Base-by-base conservation (phyloP, 208 protist genomes). In the Wallacemonas sp. region DNA sequence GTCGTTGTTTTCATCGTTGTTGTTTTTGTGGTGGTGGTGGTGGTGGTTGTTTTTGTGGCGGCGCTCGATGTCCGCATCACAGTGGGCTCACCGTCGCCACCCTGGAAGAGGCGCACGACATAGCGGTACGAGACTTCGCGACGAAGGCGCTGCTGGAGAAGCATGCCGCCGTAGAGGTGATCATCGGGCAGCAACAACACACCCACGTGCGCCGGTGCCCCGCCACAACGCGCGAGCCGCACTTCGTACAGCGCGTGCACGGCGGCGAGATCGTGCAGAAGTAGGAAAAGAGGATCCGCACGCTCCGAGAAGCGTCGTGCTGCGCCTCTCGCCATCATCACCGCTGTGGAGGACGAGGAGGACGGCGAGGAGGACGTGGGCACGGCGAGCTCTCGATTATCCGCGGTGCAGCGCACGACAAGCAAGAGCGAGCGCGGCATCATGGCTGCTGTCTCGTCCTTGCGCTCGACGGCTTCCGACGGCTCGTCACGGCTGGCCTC, bases 161-260 rank as follows among this genome's bases (percentile, higher is more conserved):
- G 62, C 8, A 76, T 36, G 2, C 77, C 77, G 33, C 82, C 82
- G 67, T 87, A 91, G 22, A 71, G 62, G 52, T 89, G 71, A 74
- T 91, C 84, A 38, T 85, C 82, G 1, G 87, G 87, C n/a, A 93
- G 72, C 32, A 93, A 50, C 52, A 93, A 66, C 28, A 93, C 82
- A 12, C 81, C 77, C 39, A 89, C 71, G 36, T 66, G 69, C 38
- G 72, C 61, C 5, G 31, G 61, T 28, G 31, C 26, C 1, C 48
- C 57, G 23, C 12, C 12, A 25, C 12, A 38, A 3, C 67, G 79
- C 31, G 67, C 65, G 23, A 85, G 68, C n/a, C 77, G 79, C 31
- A 77, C 79, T 5, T 74, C 65, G 31, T 75, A 87, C 5, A 87
- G 45, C 26, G 67, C 69, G 2, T 72, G 55, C 28, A 87, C 32